Percentiles rank a stretch among this genome's conserved stretches.
Conservation (phyloP, 805 yeast species). For the Candida piceae region DNA sequence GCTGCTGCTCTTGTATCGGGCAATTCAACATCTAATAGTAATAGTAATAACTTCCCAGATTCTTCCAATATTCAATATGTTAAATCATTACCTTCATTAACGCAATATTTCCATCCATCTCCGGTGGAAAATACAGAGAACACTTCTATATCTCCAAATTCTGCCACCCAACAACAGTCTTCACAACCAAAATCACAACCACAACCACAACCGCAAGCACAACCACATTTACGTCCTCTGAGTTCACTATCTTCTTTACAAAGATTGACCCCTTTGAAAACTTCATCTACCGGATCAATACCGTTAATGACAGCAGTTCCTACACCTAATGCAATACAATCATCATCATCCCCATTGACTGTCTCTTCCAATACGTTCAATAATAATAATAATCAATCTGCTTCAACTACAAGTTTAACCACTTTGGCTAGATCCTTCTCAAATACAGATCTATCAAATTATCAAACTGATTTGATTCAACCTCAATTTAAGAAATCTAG, state of each 20-base stretch:
- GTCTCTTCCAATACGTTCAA: too few relatives aligned
- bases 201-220: slow-evolving; percentile 8
- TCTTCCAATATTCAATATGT: slow-evolving; percentile 30
- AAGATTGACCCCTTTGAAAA: slow-evolving; percentile 38
- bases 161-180: too few relatives aligned
- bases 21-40: slow-evolving; percentile 1
- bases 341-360: slow-evolving; percentile 1
- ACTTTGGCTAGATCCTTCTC: slow-evolving; percentile 27
- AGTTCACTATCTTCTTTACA: slow-evolving; percentile 40
- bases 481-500: slow-evolving; percentile 43
- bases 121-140: slow-evolving; percentile 30
- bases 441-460: slow-evolving; percentile 35
- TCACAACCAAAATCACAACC: slow-evolving; percentile 20
- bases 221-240: slow-evolving; percentile 19
- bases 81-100: slow-evolving; percentile 49
- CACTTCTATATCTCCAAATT: too few relatives aligned
- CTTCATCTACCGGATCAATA: slow-evolving; percentile 14
- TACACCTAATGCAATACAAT: slow-evolving; percentile 1
- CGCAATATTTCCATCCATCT: slow-evolving; percentile 37
- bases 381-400: neutral
- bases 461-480: slow-evolving; percentile 18
- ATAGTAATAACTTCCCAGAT: too few relatives aligned
- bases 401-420: slow-evolving; percentile 10
- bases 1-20: slow-evolving; percentile 17
- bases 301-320: slow-evolving; percentile 8